Evolutionary conservation across 2,329 filamentous ascomycete species (phyloP).

Genomic region (Zymoseptoria ardabiliae): DNA sequence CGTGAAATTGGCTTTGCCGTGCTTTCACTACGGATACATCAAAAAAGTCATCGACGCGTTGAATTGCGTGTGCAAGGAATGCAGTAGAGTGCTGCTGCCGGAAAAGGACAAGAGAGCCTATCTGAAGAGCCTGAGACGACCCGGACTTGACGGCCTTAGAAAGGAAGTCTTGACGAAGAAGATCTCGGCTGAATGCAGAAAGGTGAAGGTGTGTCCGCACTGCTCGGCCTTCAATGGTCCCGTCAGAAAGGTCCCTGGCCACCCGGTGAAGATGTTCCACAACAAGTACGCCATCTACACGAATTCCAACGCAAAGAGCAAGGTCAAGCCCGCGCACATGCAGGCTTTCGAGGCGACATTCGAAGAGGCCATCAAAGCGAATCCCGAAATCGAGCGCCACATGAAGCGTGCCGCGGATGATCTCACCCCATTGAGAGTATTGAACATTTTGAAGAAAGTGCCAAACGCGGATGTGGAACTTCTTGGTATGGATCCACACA

Average conservation of each 20-base stretch:
- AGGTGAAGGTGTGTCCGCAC: conserved; percentile 72
- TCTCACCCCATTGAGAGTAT: conserved; percentile 76
- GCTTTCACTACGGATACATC: conserved; percentile 93
- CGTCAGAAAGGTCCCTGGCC: conserved; percentile 75
- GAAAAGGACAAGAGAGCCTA: conserved; percentile 71
- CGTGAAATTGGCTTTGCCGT: conserved; percentile 80
- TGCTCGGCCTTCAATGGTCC: conserved; percentile 81
- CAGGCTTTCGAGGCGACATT: conserved; percentile 81
- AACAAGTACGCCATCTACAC: conserved; percentile 88
- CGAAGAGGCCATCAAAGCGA: conserved; percentile 65
- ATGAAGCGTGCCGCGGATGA: conserved; percentile 90
- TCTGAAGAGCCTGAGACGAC: conserved; percentile 71
- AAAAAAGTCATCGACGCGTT: conserved; percentile 87
- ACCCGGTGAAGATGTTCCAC: conserved; percentile 86
- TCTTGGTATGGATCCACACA: conserved; percentile 70
- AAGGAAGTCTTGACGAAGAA: conserved; percentile 77
- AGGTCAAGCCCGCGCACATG: conserved; percentile 74
- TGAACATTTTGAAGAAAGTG: conserved; percentile 88
- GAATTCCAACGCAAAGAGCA: conserved; percentile 78
- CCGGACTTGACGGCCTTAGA: conserved; percentile 78
- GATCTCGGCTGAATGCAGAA: conserved; percentile 83
- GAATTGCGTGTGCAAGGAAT: conserved; percentile 93
- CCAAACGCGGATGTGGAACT: conserved; percentile 81
- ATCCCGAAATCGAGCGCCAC: conserved; percentile 82
- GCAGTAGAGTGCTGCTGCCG: conserved; percentile 72